Conservation (phyloP, 352 stramenopile genomes). For the Phytophthora citricola region DNA sequence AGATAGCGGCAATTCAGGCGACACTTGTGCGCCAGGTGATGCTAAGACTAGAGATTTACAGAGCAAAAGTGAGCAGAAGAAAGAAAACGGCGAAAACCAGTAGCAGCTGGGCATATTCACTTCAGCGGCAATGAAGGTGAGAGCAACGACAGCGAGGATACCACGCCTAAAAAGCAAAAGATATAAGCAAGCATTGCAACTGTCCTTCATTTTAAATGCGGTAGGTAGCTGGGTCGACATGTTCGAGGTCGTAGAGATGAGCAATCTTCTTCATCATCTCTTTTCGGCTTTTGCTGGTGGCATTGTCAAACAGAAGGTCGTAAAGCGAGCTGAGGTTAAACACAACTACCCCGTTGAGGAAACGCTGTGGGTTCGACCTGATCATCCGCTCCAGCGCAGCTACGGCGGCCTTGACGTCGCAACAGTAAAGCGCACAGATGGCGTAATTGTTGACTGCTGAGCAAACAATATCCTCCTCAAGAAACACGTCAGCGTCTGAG, state of each 20-base stretch:
- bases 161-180: conserved; percentile 36
- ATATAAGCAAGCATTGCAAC: conserved; percentile 15
- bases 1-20: not conserved
- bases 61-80: conserved; percentile 38
- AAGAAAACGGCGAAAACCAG: conserved; percentile 20
- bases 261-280: conserved; percentile 87
- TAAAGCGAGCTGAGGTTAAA: conserved; percentile 88
- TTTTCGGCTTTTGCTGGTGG: conserved; percentile 79
- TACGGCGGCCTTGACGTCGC: conserved; percentile 77
- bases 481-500: conserved; percentile 49
- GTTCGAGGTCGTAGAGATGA: conserved; percentile 77
- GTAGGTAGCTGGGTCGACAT: conserved; percentile 72
- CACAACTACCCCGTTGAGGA: conserved; percentile 72
- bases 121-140: conserved; percentile 41
- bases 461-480: conserved; percentile 75
- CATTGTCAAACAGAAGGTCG: conserved; percentile 79
- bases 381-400: conserved; percentile 76
- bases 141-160: conserved; percentile 1
- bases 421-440: conserved; percentile 85
- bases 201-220: conserved; percentile 55
- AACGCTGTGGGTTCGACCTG: conserved; percentile 68
- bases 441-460: conserved; percentile 84
- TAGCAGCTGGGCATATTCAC: conserved; percentile 43
- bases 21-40: not conserved
- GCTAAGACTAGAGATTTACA: not conserved